Conservation (phyloP, 2,329 filamentous ascomycete species). For the Exophiala oligosperma region DNA sequence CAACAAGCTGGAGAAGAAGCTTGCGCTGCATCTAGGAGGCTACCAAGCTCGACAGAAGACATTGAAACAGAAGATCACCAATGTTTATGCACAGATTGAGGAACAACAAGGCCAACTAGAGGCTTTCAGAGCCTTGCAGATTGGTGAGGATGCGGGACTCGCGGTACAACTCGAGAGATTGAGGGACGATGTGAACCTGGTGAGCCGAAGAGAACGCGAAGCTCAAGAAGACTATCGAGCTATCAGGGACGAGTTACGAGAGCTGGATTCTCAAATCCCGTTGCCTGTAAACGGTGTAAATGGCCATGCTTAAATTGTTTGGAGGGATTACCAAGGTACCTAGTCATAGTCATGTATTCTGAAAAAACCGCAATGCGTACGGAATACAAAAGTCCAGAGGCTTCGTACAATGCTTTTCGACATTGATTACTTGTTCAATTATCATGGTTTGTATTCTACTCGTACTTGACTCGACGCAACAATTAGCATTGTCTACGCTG, state of each 20-base stretch:
- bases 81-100: conserved; percentile 71
- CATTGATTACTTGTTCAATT: too few relatives aligned
- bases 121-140: conserved; percentile 72
- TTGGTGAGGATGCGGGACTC: conserved; percentile 77
- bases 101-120: conserved; percentile 72
- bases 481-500: too few relatives aligned
- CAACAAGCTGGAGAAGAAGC: conserved; percentile 89
- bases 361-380: neutral
- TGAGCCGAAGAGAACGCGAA: conserved; percentile 81
- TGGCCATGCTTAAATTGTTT: conserved; percentile 11
- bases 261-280: conserved; percentile 41
- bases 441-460: too few relatives aligned
- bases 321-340: neutral
- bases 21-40: conserved; percentile 81
- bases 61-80: conserved; percentile 74
- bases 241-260: conserved; percentile 74
- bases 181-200: conserved; percentile 78
- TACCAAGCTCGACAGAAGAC: conserved; percentile 85
- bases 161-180: conserved; percentile 69
- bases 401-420: too few relatives aligned
- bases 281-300: conserved; percentile 7
- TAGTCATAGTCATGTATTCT: neutral
- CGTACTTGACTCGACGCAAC: too few relatives aligned
- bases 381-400: too few relatives aligned
- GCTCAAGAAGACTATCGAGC: conserved; percentile 82